Percentiles rank a stretch among this genome's conserved stretches.
Evolutionary conservation across 768 basidiomycete genomes (phyloP).

Genomic region (Candolleomyces eurysporus): DNA sequence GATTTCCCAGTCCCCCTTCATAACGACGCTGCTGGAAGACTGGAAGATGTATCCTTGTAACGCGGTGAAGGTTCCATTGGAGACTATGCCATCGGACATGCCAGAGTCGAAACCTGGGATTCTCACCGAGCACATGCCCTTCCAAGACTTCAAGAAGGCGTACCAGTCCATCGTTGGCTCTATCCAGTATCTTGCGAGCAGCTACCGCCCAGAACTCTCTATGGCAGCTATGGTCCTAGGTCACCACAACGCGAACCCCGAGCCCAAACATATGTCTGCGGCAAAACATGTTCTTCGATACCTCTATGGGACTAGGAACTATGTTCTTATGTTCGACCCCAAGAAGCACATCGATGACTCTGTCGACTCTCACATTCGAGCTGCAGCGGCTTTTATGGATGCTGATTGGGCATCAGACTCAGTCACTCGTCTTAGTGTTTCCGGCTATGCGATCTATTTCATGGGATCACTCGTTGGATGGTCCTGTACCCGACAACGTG

Average conservation of each 20-base stretch:
- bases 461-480: too few relatives aligned
- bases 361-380: conserved; percentile 4
- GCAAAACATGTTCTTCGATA: conserved; percentile 26
- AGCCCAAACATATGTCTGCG: conserved; percentile 20
- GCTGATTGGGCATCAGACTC: conserved; percentile 33
- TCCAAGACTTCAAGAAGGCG: background rate
- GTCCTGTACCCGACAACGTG: too few relatives aligned
- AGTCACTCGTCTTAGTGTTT: too few relatives aligned
- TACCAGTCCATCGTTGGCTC: conserved; percentile 17
- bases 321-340: conserved; percentile 12
- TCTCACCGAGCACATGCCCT: background rate
- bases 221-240: conserved; percentile 23
- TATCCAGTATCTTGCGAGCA: conserved; percentile 21
- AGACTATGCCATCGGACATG: background rate
- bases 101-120: background rate
- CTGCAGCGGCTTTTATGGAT: conserved; percentile 18
- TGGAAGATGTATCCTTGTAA: conserved; percentile 6
- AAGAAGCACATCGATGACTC: background rate
- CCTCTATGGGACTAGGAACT: conserved; percentile 21
- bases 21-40: conserved; percentile 9
- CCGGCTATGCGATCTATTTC: too few relatives aligned
- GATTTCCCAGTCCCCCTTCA: conserved; percentile 12
- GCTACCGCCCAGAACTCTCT: conserved; percentile 30
- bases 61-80: background rate
- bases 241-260: conserved; percentile 22